Evolutionary conservation across 2,329 filamentous ascomycete genomes (phyloP), one percentile per base, ranked within the genome.

Genomic region (Cordyceps javanica): DNA sequence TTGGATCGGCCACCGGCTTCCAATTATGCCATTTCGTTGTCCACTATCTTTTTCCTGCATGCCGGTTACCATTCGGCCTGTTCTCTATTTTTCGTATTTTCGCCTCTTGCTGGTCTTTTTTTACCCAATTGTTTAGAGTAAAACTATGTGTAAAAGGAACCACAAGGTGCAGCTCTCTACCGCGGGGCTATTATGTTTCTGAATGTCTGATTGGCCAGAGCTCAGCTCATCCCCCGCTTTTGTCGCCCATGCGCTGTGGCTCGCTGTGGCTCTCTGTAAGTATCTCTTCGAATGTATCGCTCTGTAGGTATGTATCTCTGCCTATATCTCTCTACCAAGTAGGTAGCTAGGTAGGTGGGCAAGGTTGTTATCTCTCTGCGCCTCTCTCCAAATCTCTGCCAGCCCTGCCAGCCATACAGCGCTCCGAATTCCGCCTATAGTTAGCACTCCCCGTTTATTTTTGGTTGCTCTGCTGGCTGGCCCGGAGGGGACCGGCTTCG

Each of bases 71-170:
- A 16, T 25, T 7, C 10, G 6, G 4, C 13, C 6, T 13, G 25
- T 11, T 11, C 13, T 6, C 11, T 7, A 34, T 25, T 34, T 32
- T 44, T 46, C 3, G 4, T 21, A 0, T 48, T 38, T 9, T 19
- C 13, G 16, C 19, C 10, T 8, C 7, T 30, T 30, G 39, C 28
- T 25, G 28, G 11, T 36, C 25, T 34, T 14, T 13, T 25, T 9
- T 42, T 57, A 57, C 55, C 23, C 45, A 51, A 51, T 57, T 23
- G 26, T 42, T 39, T 42, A 26, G 39, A 23, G 45, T 57, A 57
- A 57, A 56, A 57, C 55, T 57, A 57, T 57, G 55, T 57, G 55
- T 57, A 57, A 57, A 50, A 50, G n/a, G 55, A 57, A 57, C 55
- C 55, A 57, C 55, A 57, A 26, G 36, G n/a, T 50, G 36, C 36